Conservation (phyloP, 176 grass and related monocot genomes). For the Oryza glumipatula region DNA sequence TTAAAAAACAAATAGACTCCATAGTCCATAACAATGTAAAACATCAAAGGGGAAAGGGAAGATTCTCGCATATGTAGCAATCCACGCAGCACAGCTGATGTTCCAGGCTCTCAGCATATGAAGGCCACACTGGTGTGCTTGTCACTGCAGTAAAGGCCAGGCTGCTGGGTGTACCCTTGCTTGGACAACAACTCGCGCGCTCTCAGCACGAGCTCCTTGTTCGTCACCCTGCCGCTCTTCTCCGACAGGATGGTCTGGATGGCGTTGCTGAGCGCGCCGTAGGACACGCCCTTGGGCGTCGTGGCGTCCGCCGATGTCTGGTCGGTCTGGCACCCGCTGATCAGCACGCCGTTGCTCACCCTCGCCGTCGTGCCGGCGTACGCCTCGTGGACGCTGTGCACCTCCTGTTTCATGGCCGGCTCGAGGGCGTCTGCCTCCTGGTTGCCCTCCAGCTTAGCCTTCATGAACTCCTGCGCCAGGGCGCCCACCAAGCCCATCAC, state of each 20-base stretch:
- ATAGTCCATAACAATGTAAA: background rate
- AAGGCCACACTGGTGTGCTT: slow-evolving; percentile 55
- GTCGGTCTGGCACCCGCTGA: slow-evolving; percentile 96
- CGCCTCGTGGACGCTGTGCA: slow-evolving; percentile 48
- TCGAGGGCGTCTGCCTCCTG: slow-evolving; percentile 12
- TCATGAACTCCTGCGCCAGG: slow-evolving; percentile 74
- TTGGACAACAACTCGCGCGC: slow-evolving; percentile 57
- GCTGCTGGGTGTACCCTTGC: slow-evolving; percentile 67
- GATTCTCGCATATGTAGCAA: background rate
- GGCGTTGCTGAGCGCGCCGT: slow-evolving; percentile 86
- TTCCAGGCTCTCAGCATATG: slow-evolving; percentile 56
- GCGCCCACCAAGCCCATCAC: slow-evolving; percentile 55
- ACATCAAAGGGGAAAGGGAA: background rate
- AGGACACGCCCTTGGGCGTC: slow-evolving; percentile 54
- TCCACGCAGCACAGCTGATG: background rate
- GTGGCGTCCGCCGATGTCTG: slow-evolving; percentile 86
- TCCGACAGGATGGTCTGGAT: slow-evolving; percentile 69
- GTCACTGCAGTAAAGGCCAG: slow-evolving; percentile 88
- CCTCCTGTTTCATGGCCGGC: slow-evolving; percentile 51
- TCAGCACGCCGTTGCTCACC: slow-evolving; percentile 59
- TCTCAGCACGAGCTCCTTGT: slow-evolving; percentile 62
- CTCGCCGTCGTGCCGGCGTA: slow-evolving; percentile 51
- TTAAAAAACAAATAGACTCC: background rate
- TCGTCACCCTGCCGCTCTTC: slow-evolving; percentile 44
- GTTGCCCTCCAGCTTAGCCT: slow-evolving; percentile 64